Evolutionary conservation across 495 filamentous ascomycete genomes (phyloP), one percentile per base, ranked within the genome.

Genomic region (Xylaria castorea): DNA sequence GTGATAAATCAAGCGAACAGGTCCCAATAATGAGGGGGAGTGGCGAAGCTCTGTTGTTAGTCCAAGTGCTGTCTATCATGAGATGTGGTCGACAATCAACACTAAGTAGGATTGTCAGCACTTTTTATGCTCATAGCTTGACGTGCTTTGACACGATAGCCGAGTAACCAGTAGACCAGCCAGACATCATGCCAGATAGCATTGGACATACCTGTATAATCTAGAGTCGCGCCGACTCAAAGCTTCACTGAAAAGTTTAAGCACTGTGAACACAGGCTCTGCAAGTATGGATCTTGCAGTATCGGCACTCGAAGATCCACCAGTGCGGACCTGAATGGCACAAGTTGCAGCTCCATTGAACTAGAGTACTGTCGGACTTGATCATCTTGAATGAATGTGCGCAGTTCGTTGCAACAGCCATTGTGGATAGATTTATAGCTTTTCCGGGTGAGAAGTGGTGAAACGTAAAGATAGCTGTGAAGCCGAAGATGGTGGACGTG

Each of bases 241-340:
- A 61, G 38, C 44, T 62, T 61, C 12, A 7, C 40, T n/a, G 51
- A 1, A 1, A 40, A 12, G 27, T 40, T 76, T 78, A 90, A 76
- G 86, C 87, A 64, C 87, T 89, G 74, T 86, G 81, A 64, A 89
- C 86, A 80, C 92, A 94, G 38, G 87, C 84, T 60, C 89, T 83
- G 79, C 92, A 94, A 32, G 88, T 88, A 84, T 94, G 93, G 63
- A 93, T 81, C 80, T 92, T 91, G 87, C 92, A 95, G 78, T 91
- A 90, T 75, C 85, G 82, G 85, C 92, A 95, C 81, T 94, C 91
- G 79, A 89, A 93, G 79, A 95, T 94, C 82, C 87, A 91, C 91
- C 92, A 94, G 81, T 93, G 92, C 46, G 92, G 92, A 5, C 92
- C 92, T 7, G 87, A 89, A 76, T 92, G 90, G 80, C 92, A 95